Conservation (phyloP, 1,284 basidiomycete species). For the Coniophora puteana region DNA sequence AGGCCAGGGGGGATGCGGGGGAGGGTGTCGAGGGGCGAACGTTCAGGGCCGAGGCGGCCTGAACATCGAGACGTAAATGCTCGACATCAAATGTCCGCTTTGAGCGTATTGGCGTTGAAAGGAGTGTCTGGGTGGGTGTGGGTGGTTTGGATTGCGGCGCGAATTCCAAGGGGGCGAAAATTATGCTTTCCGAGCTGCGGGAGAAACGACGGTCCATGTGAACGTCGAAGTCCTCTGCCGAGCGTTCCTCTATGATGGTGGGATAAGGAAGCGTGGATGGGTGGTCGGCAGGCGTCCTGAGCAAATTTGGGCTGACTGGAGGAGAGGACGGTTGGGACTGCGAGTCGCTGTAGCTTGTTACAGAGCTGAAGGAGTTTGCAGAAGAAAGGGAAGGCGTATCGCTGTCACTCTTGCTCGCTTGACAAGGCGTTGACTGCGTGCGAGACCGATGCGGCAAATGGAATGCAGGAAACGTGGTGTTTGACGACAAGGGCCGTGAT, state of each 20-base stretch:
- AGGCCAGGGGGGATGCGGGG: conserved; percentile 12
- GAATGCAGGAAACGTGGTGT: conserved; percentile 16
- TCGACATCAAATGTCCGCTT: conserved; percentile 24
- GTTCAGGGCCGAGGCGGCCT: conserved; percentile 10
- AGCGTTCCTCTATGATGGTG: conserved; percentile 26
- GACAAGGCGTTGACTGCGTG: conserved; percentile 23
- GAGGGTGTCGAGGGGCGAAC: conserved; percentile 18
- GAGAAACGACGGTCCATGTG: conserved; percentile 13
- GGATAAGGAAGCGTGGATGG: conserved; percentile 1
- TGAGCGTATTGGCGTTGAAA: conserved; percentile 16
- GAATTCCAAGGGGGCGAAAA: conserved; percentile 20
- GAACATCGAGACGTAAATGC: conserved; percentile 27
- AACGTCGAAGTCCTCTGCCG: neutral
- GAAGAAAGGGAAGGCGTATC: conserved; percentile 43
- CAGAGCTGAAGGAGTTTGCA: conserved; percentile 36
- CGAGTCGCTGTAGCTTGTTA: conserved; percentile 32
- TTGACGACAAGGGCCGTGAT: conserved; percentile 20
- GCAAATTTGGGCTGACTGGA: conserved; percentile 30
- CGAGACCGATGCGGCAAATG: conserved; percentile 21
- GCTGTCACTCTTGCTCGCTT: conserved; percentile 30
- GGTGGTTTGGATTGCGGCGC: conserved; percentile 6
- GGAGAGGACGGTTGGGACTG: conserved; percentile 31
- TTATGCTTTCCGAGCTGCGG: conserved; percentile 19
- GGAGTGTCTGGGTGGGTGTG: neutral
- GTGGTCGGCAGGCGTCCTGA: conserved; percentile 24